phyloP scores from a whole-genome alignment of 208 protist species.

The Crithidia thermophila region DNA sequence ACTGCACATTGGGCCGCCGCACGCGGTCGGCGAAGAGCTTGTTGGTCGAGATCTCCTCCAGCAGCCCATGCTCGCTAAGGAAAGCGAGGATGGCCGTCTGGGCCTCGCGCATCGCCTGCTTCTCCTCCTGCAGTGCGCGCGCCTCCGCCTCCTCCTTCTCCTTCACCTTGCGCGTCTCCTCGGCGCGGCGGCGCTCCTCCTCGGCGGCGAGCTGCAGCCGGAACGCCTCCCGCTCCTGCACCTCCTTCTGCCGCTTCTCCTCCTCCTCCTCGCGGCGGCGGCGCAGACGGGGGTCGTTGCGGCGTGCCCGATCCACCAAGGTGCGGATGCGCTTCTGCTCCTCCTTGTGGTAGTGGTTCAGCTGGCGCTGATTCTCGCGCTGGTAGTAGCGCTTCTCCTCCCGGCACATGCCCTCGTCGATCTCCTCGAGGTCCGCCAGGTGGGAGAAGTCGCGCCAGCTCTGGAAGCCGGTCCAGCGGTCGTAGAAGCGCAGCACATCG shows the following conservation, averaged over 20 bases:
- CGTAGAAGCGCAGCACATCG: constrained; percentile 94
- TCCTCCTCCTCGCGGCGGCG: constrained; percentile 83
- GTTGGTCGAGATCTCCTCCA: constrained; percentile 72
- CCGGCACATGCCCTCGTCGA: constrained; percentile 91
- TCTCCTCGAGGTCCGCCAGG: constrained; percentile 92
- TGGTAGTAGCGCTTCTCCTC: constrained; percentile 98
- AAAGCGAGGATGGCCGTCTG: constrained; percentile 50
- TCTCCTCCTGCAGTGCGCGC: constrained; percentile 36
- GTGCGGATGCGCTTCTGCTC: constrained; percentile 91
- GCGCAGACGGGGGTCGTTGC: constrained; percentile 93
- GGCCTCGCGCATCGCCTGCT: constrained; percentile 57
- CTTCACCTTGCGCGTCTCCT: constrained; percentile 40
- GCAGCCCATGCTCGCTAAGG: constrained; percentile 46
- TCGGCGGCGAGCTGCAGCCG: constrained; percentile 71
- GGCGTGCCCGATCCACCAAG: constrained; percentile 90
- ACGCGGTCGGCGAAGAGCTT: constrained; percentile 73
- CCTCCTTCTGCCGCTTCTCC: constrained; percentile 57
- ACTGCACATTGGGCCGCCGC: constrained; percentile 65
- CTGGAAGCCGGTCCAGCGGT: constrained; percentile 94
- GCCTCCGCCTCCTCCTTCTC: constrained; percentile 52
- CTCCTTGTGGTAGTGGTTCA: constrained; percentile 79
- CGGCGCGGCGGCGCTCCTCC: constrained; percentile 59
- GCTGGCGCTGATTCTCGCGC: constrained; percentile 94
- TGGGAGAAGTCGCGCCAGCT: constrained; percentile 97
- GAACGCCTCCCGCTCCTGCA: constrained; percentile 69